These are phyloP conservation scores for Pisolithus albus DNA, from an alignment of 768 basidiomycete genomes.

Conservation along the genomic window DNA sequence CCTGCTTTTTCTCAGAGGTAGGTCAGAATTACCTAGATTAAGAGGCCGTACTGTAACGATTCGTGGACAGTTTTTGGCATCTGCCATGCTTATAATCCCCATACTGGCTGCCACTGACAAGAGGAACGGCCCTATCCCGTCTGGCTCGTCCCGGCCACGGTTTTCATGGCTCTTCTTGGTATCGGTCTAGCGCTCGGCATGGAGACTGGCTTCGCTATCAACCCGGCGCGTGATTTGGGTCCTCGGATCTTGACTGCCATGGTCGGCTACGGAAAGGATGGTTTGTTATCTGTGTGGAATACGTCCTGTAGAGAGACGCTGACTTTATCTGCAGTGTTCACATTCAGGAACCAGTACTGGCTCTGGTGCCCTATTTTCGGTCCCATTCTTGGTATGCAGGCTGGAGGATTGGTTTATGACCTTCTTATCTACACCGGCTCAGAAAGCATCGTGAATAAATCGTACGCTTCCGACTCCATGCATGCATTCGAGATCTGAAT, in stretches of 20 bases:
- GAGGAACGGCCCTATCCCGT: constrained; percentile 41
- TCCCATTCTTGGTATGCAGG: constrained; percentile 52
- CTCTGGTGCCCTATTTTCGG: constrained; percentile 61
- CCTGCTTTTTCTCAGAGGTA: constrained; percentile 43
- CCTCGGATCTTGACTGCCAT: constrained; percentile 63
- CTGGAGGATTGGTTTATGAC: constrained; percentile 54
- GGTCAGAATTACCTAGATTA: background rate
- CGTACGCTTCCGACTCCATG: constrained; percentile 28
- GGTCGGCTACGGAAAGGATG: constrained; percentile 56
- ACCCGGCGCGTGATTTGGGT: constrained; percentile 69
- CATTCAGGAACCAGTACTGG: constrained; percentile 56
- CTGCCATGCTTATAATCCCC: constrained; percentile 47
- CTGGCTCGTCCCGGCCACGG: constrained; percentile 46
- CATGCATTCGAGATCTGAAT: background rate
- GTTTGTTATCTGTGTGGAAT: constrained; percentile 29
- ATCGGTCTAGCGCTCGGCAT: constrained; percentile 53
- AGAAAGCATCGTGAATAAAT: constrained; percentile 48
- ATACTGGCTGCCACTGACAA: constrained; percentile 51
- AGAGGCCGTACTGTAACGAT: background rate
- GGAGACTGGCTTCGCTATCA: constrained; percentile 61
- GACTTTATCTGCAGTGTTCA: constrained; percentile 10
- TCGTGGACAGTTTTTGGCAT: constrained; percentile 42
- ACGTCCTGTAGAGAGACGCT: background rate
- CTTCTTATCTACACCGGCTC: constrained; percentile 47
- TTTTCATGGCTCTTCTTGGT: constrained; percentile 55